These are phyloP conservation scores for Debaryomycetaceae sp. DNA, from an alignment of 1,139 yeast genomes.

Conservation along the genomic window DNA sequence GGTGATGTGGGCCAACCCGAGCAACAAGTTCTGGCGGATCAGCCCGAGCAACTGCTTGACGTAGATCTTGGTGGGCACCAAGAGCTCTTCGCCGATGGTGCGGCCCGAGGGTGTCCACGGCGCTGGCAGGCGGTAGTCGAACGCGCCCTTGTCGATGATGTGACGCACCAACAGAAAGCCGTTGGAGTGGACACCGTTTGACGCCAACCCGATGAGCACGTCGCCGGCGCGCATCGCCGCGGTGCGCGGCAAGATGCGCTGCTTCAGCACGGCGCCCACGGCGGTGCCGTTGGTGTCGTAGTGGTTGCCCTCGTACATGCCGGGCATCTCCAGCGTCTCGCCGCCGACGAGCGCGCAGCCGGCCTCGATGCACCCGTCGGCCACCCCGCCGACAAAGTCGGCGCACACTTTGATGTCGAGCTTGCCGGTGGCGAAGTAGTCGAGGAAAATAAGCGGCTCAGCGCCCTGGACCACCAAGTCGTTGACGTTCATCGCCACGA, in stretches of 20 bases:
- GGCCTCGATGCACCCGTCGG: constrained; percentile 90
- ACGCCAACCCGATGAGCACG: constrained; percentile 77
- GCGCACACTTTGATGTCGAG: constrained; percentile 82
- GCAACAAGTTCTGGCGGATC: constrained; percentile 59
- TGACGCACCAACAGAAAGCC: constrained; percentile 97
- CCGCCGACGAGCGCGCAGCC: constrained; percentile 99
- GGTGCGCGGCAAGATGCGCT: constrained; percentile 66
- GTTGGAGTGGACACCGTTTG: constrained; percentile 94
- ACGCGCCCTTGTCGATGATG: constrained; percentile 72
- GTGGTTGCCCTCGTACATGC: constrained; percentile 92
- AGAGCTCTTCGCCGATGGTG: constrained; percentile 80
- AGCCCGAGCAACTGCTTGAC: constrained; percentile 85
- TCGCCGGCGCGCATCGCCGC: constrained; percentile 72
- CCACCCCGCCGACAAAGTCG: constrained; percentile 90
- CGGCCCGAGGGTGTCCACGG: constrained; percentile 75
- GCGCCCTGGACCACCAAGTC: constrained; percentile 99
- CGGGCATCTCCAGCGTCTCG: constrained; percentile 99
- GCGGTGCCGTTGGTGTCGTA: constrained; percentile 98
- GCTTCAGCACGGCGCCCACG: constrained; percentile 93
- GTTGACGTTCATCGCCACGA: constrained; percentile 98
- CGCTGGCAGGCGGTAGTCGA: constrained; percentile 66
- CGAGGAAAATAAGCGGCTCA: constrained; percentile 92
- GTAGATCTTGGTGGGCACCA: constrained; percentile 90
- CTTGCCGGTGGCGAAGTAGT: constrained; percentile 94
- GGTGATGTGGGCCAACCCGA: constrained; percentile 95